These are phyloP conservation scores for Lavandula angustifolia DNA, from an alignment of 257 asterid genomes.

Conservation along the genomic window DNA sequence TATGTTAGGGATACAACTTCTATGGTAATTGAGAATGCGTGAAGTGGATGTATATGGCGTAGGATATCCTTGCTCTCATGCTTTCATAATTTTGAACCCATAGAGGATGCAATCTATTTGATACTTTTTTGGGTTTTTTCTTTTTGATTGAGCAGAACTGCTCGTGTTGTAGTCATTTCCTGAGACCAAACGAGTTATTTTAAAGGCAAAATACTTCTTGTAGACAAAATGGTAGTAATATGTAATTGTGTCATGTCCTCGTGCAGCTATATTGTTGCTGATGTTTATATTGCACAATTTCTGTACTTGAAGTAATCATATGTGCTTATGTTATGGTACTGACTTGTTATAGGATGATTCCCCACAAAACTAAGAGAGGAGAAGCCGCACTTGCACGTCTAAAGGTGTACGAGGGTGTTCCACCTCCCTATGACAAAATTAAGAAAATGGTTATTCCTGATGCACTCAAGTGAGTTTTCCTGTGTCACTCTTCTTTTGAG, in stretches of 20 bases:
- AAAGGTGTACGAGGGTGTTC: conserved; percentile 71
- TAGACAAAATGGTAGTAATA: neutral
- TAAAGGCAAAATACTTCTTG: neutral
- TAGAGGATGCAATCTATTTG: too few species aligned
- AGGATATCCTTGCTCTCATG: too few species aligned
- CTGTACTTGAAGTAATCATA: neutral
- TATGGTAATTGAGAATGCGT: neutral
- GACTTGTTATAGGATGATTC: conserved; percentile 54
- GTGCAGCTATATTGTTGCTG: neutral
- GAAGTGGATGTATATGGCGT: neutral
- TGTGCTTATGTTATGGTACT: neutral
- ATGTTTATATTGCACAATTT: neutral
- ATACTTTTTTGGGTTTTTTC: neutral
- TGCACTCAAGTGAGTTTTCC: conserved; percentile 66
- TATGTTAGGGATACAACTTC: neutral
- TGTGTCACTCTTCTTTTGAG: too few species aligned
- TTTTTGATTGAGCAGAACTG: neutral
- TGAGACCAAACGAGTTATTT: neutral
- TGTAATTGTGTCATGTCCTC: neutral
- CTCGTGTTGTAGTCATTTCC: neutral
- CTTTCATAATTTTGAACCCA: neutral
- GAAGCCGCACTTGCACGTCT: conserved; percentile 71
- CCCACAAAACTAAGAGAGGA: conserved; percentile 80
- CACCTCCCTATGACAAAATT: conserved; percentile 68
- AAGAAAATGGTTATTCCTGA: conserved; percentile 85